Percentiles rank a stretch among this genome's conserved stretches.
Conservation (phyloP, 257 asterid species). For the Solanum rostratum region DNA sequence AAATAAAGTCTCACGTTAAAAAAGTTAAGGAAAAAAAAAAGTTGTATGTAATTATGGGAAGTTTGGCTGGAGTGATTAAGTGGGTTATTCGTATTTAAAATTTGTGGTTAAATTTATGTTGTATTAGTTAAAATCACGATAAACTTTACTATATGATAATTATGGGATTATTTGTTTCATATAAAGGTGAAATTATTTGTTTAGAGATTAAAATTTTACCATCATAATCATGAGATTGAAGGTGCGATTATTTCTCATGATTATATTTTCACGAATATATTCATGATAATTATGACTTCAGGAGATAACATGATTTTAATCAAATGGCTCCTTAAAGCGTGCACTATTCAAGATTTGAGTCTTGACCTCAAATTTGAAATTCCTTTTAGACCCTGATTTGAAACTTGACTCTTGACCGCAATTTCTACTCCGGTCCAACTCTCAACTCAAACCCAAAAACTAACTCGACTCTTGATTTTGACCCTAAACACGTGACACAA, state of each 20-base stretch:
- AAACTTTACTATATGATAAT: background rate
- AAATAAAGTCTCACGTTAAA: background rate
- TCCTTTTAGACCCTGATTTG: too few relatives aligned
- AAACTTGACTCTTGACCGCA: background rate
- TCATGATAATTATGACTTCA: background rate
- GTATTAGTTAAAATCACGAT: background rate
- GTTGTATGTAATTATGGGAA: background rate
- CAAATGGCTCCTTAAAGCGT: background rate
- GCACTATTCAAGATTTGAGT: background rate
- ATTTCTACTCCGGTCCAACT: accelerated
- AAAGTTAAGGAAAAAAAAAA: background rate
- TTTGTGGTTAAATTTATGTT: background rate
- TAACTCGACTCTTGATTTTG: background rate
- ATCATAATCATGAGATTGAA: background rate
- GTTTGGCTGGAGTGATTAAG: background rate
- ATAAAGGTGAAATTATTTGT: background rate
- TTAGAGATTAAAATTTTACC: background rate
- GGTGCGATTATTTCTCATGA: background rate
- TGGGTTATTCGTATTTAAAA: background rate
- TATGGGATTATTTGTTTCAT: background rate
- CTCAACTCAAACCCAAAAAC: background rate
- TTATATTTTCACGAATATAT: background rate
- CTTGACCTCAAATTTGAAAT: accelerated
- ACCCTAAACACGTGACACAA: background rate
- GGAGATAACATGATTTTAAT: background rate